Conservation (phyloP, 164 flowering plant genomes). For the Magnolia officinalis region DNA sequence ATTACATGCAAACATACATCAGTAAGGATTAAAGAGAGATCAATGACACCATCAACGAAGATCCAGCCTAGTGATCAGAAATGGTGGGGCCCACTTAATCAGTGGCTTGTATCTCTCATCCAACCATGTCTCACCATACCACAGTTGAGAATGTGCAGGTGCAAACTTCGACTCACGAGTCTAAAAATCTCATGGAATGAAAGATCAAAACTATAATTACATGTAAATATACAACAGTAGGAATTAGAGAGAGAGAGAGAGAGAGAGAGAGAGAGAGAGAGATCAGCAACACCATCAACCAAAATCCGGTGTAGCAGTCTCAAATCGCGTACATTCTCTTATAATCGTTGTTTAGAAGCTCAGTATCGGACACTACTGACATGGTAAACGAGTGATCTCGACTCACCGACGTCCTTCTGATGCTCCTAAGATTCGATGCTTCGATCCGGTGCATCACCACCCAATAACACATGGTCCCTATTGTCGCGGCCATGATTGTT, state of each 20-base stretch:
- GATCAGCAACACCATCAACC: too few relatives aligned
- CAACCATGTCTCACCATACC: background rate
- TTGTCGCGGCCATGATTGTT: conserved; percentile 62
- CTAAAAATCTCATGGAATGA: too few relatives aligned
- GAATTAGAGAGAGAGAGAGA: too few relatives aligned
- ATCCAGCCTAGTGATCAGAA: too few relatives aligned
- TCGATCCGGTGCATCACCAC: conserved; percentile 73
- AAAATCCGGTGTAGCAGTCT: conserved; percentile 1
- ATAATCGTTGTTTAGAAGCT: conserved; percentile 42
- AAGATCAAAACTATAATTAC: too few relatives aligned
- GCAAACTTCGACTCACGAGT: too few relatives aligned
- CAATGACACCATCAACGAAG: too few relatives aligned
- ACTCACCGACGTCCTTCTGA: conserved; percentile 55
- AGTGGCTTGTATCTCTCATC: background rate
- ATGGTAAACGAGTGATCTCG: conserved; percentile 44
- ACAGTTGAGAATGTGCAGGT: too few relatives aligned
- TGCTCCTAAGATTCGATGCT: conserved; percentile 51
- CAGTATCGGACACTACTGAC: conserved; percentile 58
- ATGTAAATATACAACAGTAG: background rate
- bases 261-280: too few relatives aligned
- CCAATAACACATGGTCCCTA: conserved; percentile 86
- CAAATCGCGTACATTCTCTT: conserved; percentile 86
- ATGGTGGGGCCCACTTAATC: background rate
- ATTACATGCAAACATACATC: too few relatives aligned
- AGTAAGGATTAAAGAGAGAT: too few relatives aligned